Base-by-base conservation (phyloP, 176 grass and related monocot species). In the Cymbopogon citratus region DNA sequence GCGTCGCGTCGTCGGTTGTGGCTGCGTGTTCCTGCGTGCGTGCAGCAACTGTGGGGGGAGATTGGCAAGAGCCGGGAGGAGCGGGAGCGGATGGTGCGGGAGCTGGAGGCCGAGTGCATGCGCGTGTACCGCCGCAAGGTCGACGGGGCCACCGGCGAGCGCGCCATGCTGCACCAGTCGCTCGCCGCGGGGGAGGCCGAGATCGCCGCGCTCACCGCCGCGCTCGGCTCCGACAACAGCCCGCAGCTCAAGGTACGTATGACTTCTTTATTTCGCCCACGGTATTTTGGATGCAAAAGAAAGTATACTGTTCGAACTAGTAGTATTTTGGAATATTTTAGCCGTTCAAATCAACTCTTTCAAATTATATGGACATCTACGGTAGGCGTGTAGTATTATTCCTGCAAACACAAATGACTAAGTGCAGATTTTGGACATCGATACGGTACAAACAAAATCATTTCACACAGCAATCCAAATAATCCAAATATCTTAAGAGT, bases 11-110 rank as follows among this genome's bases (percentile, higher is more conserved):
- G 8, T 31, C 25, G 57, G 24, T 29, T 19, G 39, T 5, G 2
- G 9, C 15, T 2, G 70, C 12, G 24, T n/a, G 45, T 57, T 2
- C 3, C 16, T 41, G 13, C 16, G 5, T 71, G 49, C 46, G 48
- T 71, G 63, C 87, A 92, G 91, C 80, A 92, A 85, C 73, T 90
- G 56, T 93, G 91, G 91, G 85, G 80, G 19, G 87, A 93, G 76
- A 90, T 90, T 6, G 91, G 91, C 5, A 89, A 89, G 73, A 87
- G 84, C 76, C 23, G 78, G 74, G 81, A 89, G 66, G 87, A 93
- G 46, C 73, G 57, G 81, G 84, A 90, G 46, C 56, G 81, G 66
- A 70, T 85, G 84, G 34, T 90, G 84, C 78, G 59, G 51, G 91
- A 93, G 66, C 65, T 93, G 78, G 91, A 93, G 87, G 65, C 61